Evolutionary conservation across 257 asterid genomes (phyloP).

Genomic region (Ophiorrhiza pumila): DNA sequence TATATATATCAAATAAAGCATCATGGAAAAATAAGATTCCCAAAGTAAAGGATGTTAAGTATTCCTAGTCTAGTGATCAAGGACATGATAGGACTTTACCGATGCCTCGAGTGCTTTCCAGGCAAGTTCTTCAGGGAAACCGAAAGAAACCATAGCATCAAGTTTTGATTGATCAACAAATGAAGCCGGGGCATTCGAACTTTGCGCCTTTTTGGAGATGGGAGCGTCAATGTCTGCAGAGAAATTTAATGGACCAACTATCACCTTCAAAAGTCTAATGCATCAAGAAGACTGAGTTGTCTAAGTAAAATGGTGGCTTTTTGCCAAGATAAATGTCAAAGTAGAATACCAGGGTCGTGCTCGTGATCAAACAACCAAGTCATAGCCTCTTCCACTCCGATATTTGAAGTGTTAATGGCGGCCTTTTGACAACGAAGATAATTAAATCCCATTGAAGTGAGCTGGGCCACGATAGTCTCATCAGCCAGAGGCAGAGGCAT

Average conservation of each 20-base stretch:
- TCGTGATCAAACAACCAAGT: conserved; percentile 84
- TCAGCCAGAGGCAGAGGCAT: conserved; percentile 34
- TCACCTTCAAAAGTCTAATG: conserved; percentile 10
- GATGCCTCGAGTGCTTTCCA: conserved; percentile 76
- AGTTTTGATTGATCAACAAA: conserved; percentile 66
- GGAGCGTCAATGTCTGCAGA: conserved; percentile 74
- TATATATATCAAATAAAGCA: conserved; percentile 1
- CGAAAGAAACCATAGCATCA: conserved; percentile 74
- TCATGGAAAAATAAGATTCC: background rate
- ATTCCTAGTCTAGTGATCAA: conserved; percentile 4
- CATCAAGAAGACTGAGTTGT: background rate
- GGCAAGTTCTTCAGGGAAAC: conserved; percentile 82
- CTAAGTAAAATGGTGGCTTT: background rate
- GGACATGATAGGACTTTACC: conserved; percentile 37
- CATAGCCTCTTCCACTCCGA: conserved; percentile 86
- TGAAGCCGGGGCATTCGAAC: conserved; percentile 20
- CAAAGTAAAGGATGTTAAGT: background rate
- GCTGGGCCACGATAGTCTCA: conserved; percentile 75
- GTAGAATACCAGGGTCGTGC: conserved; percentile 73
- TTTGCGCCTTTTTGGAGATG: conserved; percentile 40
- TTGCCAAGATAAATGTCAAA: background rate
- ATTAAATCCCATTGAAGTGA: conserved; percentile 79
- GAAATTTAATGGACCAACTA: conserved; percentile 14
- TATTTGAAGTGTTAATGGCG: conserved; percentile 72
- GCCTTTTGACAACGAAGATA: conserved; percentile 89